Evolutionary conservation across 257 asterid species (phyloP).

Genomic region (Voacanga thouarsii): DNA sequence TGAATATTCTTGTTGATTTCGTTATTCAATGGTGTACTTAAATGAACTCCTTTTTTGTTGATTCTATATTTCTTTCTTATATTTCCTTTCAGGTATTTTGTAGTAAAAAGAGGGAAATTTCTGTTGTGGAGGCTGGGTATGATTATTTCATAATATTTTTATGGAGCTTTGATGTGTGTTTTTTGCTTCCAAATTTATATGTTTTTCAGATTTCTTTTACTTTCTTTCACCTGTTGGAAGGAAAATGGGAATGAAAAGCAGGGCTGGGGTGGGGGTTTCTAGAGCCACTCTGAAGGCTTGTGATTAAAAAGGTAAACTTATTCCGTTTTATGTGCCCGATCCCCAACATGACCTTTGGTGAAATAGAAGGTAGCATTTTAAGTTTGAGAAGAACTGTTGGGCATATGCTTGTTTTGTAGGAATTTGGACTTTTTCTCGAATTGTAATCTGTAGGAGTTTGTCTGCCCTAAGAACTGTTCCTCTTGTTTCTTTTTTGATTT

Average conservation of each 20-base stretch:
- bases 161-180: background rate
- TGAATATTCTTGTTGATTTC: background rate
- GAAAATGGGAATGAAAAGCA: too few relatives aligned
- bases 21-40: background rate
- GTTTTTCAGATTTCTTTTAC: background rate
- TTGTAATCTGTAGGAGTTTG: background rate
- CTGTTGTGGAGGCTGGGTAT: slow-evolving; percentile 35
- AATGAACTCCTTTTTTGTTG: background rate
- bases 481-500: background rate
- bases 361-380: background rate
- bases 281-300: background rate
- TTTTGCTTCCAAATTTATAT: background rate
- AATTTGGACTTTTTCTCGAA: background rate
- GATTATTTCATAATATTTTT: background rate
- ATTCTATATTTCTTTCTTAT: background rate
- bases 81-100: slow-evolving; percentile 29
- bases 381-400: background rate
- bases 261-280: background rate
- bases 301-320: background rate
- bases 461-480: background rate
- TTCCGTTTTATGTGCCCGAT: background rate
- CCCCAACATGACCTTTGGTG: background rate
- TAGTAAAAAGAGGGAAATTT: slow-evolving; percentile 24
- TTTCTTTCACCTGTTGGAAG: background rate
- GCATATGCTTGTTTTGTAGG: background rate